A percentile compares a stretch with the other conserved stretches of the same genome.
phyloP scores from a whole-genome alignment of 768 basidiomycete genomes.

The Cystobasidium tubakii region DNA sequence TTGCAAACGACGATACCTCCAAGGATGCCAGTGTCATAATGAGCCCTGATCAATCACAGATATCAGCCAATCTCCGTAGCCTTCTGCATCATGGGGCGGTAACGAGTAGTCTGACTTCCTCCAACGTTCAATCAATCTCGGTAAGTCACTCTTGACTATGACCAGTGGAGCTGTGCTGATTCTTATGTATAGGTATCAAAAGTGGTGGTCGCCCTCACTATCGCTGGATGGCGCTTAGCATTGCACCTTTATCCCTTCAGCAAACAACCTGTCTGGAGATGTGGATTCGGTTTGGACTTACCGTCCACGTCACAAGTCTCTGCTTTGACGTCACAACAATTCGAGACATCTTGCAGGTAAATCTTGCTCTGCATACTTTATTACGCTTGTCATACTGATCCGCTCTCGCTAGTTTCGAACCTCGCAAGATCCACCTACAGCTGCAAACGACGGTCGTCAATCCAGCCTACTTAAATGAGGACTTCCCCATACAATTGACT shows the following conservation, averaged over 20 bases:
- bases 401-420: neutral
- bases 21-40: slow-evolving; percentile 50
- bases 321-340: neutral
- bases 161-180: neutral
- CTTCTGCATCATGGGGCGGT: slow-evolving; percentile 45
- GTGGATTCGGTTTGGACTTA: neutral
- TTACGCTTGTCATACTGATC: too few species aligned
- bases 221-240: neutral
- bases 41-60: neutral
- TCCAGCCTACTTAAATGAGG: slow-evolving; percentile 75
- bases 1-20: slow-evolving; percentile 52
- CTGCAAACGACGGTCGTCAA: neutral
- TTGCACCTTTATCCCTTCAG: neutral
- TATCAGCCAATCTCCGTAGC: slow-evolving; percentile 25
- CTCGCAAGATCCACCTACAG: slow-evolving; percentile 49
- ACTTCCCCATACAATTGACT: slow-evolving; percentile 65
- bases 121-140: slow-evolving; percentile 51
- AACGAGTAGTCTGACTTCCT: slow-evolving; percentile 59
- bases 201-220: neutral
- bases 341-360: neutral
- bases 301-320: neutral
- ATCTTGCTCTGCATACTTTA: neutral
- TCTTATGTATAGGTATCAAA: neutral
- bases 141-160: too few species aligned
- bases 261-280: neutral